phyloP scores from a whole-genome alignment of 768 basidiomycete genomes.

The Mycena metata region DNA sequence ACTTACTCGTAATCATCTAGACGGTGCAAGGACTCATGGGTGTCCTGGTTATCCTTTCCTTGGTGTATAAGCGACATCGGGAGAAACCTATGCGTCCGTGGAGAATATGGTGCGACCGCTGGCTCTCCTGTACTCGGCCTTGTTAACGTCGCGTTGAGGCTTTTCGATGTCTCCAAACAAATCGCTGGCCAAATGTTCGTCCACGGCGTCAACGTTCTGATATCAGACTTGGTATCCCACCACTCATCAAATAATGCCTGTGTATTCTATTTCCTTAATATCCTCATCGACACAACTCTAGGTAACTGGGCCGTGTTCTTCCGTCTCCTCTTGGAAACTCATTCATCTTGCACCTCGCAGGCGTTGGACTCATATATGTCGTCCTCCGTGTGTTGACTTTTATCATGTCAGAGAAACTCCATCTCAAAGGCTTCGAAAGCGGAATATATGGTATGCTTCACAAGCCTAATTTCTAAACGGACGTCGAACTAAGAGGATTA shows the following conservation, averaged over 20 bases:
- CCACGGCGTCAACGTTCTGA: constrained; percentile 82
- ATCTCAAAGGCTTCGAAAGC: constrained; percentile 83
- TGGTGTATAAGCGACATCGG: constrained; percentile 90
- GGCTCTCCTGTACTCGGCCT: constrained; percentile 3
- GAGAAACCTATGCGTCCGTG: constrained; percentile 90
- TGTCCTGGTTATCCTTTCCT: constrained; percentile 87
- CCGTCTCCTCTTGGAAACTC: not conserved
- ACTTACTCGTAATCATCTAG: constrained; percentile 66
- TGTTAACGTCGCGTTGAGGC: constrained; percentile 60
- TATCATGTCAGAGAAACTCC: constrained; percentile 72
- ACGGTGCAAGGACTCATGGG: constrained; percentile 91
- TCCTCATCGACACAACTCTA: constrained; percentile 91
- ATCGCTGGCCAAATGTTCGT: constrained; percentile 88
- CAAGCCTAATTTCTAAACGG: too few species aligned
- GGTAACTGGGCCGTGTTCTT: constrained; percentile 62
- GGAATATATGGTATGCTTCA: constrained; percentile 80
- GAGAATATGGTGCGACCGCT: constrained; percentile 83
- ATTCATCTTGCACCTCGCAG: constrained; percentile 52
- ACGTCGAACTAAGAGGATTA: too few species aligned
- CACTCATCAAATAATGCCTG: constrained; percentile 87
- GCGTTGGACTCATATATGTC: constrained; percentile 86
- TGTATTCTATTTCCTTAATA: constrained; percentile 92
- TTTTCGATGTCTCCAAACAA: constrained; percentile 96
- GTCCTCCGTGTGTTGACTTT: constrained; percentile 74
- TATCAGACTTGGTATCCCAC: constrained; percentile 82